A percentile compares a stretch with the other conserved stretches of the same genome.
Conservation (phyloP, 2,329 filamentous ascomycete genomes). For the Pezicula neosporulosa region DNA sequence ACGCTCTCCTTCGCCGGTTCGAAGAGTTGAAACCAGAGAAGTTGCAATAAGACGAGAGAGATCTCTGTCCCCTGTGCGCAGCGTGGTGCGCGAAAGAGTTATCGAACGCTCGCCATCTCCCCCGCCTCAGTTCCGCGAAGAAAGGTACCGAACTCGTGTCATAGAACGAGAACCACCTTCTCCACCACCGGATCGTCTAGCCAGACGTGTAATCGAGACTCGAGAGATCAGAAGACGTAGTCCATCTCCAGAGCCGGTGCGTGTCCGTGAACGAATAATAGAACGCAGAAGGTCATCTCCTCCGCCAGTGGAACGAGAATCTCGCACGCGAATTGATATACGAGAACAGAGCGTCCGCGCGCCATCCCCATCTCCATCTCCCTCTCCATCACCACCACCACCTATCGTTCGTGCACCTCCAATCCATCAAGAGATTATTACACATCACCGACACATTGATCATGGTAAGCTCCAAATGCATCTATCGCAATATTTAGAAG, state of each 20-base stretch:
- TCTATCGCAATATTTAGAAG: slow-evolving; percentile 28
- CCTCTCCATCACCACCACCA: slow-evolving; percentile 38
- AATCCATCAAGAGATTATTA: slow-evolving; percentile 85
- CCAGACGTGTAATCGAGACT: background rate
- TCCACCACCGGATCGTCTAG: background rate
- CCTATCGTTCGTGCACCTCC: slow-evolving; percentile 70
- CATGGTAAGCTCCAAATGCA: slow-evolving; percentile 59
- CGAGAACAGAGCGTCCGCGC: slow-evolving; percentile 13
- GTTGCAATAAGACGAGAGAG: background rate
- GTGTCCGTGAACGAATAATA: slow-evolving; percentile 22
- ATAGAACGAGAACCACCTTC: background rate
- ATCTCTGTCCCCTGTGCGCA: background rate
- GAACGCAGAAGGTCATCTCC: slow-evolving; percentile 25
- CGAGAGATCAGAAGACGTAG: slow-evolving; percentile 1
- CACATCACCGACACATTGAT: slow-evolving; percentile 74
- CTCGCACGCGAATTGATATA: slow-evolving; percentile 24
- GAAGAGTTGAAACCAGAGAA: slow-evolving; percentile 2
- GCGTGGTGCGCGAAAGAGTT: background rate
- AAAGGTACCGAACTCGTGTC: background rate
- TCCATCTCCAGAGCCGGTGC: slow-evolving; percentile 4
- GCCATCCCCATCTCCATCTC: slow-evolving; percentile 19
- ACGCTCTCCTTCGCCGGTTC: slow-evolving; percentile 2
- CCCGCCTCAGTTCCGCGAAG: background rate
- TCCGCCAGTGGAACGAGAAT: slow-evolving; percentile 18
- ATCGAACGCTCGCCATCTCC: background rate